A percentile compares a stretch with the other conserved stretches of the same genome.
Evolutionary conservation across 2,329 filamentous ascomycete genomes (phyloP).

Genomic region (Gaeumannomyces tritici): DNA sequence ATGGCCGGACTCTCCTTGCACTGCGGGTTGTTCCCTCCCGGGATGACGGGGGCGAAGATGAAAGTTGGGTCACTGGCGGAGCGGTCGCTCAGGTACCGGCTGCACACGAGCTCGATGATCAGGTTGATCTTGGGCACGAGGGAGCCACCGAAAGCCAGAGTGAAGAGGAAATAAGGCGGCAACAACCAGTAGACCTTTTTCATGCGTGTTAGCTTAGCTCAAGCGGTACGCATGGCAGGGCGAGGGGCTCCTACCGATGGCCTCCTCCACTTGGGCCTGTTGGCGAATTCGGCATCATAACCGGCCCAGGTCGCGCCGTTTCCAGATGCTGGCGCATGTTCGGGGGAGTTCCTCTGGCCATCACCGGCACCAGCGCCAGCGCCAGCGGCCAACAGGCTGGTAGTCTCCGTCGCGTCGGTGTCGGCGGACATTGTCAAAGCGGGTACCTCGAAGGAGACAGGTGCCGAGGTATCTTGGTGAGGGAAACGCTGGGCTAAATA

Average conservation of each 20-base stretch:
- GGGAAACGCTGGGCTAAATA: background rate
- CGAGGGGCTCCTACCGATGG: conserved; percentile 40
- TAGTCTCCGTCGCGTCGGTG: background rate
- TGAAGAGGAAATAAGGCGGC: conserved; percentile 70
- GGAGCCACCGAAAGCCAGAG: conserved; percentile 76
- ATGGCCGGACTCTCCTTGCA: conserved; percentile 56
- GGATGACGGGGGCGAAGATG: conserved; percentile 52
- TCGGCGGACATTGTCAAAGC: background rate
- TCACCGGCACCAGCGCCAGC: conserved; percentile 13
- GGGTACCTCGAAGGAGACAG: background rate
- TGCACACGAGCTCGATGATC: conserved; percentile 75
- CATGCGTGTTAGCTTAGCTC: conserved; percentile 4
- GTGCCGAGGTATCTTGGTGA: background rate
- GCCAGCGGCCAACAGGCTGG: conserved; percentile 23
- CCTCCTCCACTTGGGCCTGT: conserved; percentile 50
- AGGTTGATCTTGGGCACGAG: conserved; percentile 82
- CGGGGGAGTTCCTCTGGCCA: background rate
- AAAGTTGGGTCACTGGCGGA: conserved; percentile 47
- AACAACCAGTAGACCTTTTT: conserved; percentile 72
- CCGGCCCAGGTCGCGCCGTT: conserved; percentile 32
- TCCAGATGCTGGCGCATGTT: conserved; percentile 2
- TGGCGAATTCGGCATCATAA: conserved; percentile 43
- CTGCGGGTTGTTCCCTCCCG: conserved; percentile 64
- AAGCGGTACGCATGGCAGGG: background rate
- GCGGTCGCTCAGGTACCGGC: conserved; percentile 67